These are phyloP conservation scores for Begonia fuchsioides DNA, from an alignment of 306 rosid species.

Conservation along the genomic window DNA sequence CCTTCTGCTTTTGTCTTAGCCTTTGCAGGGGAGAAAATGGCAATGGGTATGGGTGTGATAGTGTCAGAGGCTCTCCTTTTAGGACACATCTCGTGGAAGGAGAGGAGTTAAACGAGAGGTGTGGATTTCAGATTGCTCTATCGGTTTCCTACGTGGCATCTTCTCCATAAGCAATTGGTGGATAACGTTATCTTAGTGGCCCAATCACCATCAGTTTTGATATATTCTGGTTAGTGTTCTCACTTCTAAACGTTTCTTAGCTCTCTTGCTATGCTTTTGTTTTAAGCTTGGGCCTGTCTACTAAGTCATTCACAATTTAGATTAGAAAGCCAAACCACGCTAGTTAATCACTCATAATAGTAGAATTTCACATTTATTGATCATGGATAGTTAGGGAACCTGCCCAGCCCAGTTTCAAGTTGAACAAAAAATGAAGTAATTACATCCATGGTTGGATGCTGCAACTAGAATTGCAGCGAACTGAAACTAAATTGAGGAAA, in stretches of 20 bases:
- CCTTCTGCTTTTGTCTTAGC: not conserved
- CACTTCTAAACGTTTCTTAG: not conserved
- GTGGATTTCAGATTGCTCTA: conserved; percentile 26
- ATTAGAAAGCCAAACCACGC: too few relatives aligned
- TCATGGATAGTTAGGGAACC: too few relatives aligned
- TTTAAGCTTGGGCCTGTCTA: too few relatives aligned
- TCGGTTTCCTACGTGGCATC: conserved; percentile 59
- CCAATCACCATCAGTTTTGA: not conserved
- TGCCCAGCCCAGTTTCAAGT: too few relatives aligned
- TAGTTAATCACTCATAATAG: too few relatives aligned
- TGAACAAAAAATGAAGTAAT: too few relatives aligned
- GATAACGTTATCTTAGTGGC: not conserved
- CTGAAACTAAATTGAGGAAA: too few relatives aligned
- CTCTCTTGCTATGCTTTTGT: not conserved
- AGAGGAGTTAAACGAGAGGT: conserved; percentile 27
- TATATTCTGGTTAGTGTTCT: not conserved
- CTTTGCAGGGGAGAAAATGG: not conserved
- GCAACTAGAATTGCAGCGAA: too few relatives aligned
- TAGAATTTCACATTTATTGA: too few relatives aligned
- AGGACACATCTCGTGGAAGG: conserved; percentile 19
- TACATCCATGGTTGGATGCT: too few relatives aligned
- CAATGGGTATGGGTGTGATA: conserved; percentile 6
- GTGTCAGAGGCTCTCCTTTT: conserved; percentile 4
- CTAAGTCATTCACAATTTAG: too few relatives aligned
- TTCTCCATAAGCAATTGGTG: conserved; percentile 7